phyloP scores from a whole-genome alignment of 1,139 yeast species.

The Pichia sp. region DNA sequence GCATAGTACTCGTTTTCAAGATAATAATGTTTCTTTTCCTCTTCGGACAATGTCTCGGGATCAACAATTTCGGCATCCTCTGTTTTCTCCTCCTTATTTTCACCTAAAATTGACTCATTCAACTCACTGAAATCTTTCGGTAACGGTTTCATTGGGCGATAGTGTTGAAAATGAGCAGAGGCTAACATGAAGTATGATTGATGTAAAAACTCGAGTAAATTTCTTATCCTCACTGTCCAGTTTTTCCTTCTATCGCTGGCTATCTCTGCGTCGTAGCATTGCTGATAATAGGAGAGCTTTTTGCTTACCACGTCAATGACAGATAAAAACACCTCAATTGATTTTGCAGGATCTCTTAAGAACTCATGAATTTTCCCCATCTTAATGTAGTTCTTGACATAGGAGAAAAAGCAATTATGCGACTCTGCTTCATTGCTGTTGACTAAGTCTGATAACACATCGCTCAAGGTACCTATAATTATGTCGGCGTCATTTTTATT shows the following conservation, averaged over 20 bases:
- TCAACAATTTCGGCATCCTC: constrained; percentile 16
- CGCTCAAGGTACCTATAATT: constrained; percentile 55
- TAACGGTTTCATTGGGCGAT: constrained; percentile 41
- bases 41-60: constrained; percentile 18
- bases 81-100: constrained; percentile 6
- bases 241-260: constrained; percentile 12
- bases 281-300: constrained; percentile 24
- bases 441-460: constrained; percentile 62
- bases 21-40: constrained; percentile 24
- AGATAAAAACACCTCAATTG: constrained; percentile 42
- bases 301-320: constrained; percentile 39
- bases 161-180: constrained; percentile 67
- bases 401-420: constrained; percentile 45
- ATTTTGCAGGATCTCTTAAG: constrained; percentile 44
- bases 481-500: constrained; percentile 15
- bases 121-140: constrained; percentile 28
- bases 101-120: constrained; percentile 23
- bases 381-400: constrained; percentile 35
- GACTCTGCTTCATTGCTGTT: constrained; percentile 48
- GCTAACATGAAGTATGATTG: constrained; percentile 76
- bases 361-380: constrained; percentile 60
- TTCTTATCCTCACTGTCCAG: constrained; percentile 31
- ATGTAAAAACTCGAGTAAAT: constrained; percentile 62
- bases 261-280: constrained; percentile 11
- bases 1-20: constrained; percentile 27